phyloP scores from a whole-genome alignment of 202 grass and related monocot species.

The Musa balbisiana region DNA sequence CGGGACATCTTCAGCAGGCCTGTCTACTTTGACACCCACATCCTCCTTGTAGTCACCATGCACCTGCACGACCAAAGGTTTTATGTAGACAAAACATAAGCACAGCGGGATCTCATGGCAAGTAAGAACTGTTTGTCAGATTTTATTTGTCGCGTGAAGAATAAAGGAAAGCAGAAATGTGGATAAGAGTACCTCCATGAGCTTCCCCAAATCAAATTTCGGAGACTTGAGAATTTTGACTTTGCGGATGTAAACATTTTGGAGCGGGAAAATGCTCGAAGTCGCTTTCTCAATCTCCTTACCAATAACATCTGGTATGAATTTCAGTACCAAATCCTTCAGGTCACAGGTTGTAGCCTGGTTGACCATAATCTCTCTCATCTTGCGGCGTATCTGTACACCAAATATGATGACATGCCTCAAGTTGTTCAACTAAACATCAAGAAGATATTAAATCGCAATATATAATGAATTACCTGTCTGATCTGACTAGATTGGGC shows the following conservation, averaged over 20 bases:
- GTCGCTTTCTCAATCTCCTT: slow-evolving; percentile 91
- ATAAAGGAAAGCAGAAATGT: background rate
- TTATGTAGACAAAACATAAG: background rate
- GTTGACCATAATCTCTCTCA: slow-evolving; percentile 88
- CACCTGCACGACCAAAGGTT: slow-evolving; percentile 28
- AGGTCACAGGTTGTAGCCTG: slow-evolving; percentile 67
- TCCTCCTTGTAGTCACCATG: slow-evolving; percentile 88
- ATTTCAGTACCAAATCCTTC: slow-evolving; percentile 76
- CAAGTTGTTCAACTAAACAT: background rate
- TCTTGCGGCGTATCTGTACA: slow-evolving; percentile 70
- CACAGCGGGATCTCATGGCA: background rate
- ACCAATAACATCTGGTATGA: slow-evolving; percentile 80
- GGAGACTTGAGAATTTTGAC: slow-evolving; percentile 91
- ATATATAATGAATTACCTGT: slow-evolving; percentile 36
- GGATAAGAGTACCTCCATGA: slow-evolving; percentile 67
- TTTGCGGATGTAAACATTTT: slow-evolving; percentile 86
- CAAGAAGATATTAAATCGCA: background rate
- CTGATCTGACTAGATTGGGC: slow-evolving; percentile 69
- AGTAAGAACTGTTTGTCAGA: background rate
- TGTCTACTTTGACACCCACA: slow-evolving; percentile 59
- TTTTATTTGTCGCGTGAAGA: background rate
- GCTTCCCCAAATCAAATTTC: slow-evolving; percentile 82
- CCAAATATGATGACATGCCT: background rate
- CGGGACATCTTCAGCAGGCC: slow-evolving; percentile 50
- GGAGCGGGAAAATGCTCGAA: slow-evolving; percentile 59